These are phyloP conservation scores for Phytophthora sp. DNA, from an alignment of 352 stramenopile species.

Conservation along the genomic window DNA sequence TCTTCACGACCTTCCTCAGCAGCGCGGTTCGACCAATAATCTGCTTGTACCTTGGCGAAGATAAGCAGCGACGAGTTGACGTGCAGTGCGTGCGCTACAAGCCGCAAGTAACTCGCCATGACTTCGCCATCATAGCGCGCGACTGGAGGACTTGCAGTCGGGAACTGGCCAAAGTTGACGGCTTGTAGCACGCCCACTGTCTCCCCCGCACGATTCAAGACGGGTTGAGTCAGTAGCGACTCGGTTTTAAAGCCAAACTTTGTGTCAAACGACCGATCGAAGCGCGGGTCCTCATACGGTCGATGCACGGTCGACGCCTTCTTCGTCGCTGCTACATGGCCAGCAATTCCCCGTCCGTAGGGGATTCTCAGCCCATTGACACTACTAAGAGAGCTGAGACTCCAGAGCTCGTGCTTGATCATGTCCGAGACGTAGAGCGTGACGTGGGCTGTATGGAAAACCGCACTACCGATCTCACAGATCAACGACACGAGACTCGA, in stretches of 20 bases:
- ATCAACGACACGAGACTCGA: constrained; percentile 78
- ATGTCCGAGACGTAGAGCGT: constrained; percentile 77
- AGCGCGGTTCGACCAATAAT: constrained; percentile 75
- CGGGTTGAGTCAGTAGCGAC: constrained; percentile 73
- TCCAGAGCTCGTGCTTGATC: constrained; percentile 83
- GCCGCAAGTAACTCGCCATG: constrained; percentile 64
- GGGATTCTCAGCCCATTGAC: constrained; percentile 80
- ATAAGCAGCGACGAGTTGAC: constrained; percentile 85
- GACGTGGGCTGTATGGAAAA: constrained; percentile 76
- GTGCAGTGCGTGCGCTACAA: constrained; percentile 63
- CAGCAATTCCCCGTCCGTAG: constrained; percentile 78
- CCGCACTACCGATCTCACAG: constrained; percentile 64
- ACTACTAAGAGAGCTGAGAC: constrained; percentile 67
- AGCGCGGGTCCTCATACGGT: constrained; percentile 79
- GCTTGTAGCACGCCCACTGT: constrained; percentile 72
- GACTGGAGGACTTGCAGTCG: constrained; percentile 56
- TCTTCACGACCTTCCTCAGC: constrained; percentile 35
- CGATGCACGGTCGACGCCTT: constrained; percentile 66
- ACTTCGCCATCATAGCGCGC: constrained; percentile 67
- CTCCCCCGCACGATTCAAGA: constrained; percentile 71
- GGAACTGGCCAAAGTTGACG: constrained; percentile 62
- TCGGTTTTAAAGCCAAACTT: constrained; percentile 88
- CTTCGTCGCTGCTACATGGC: constrained; percentile 64
- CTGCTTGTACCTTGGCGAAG: constrained; percentile 80
- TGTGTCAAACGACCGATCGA: constrained; percentile 81